These are phyloP conservation scores for Millerozyma miso DNA, from an alignment of 805 yeast genomes.

Conservation along the genomic window DNA sequence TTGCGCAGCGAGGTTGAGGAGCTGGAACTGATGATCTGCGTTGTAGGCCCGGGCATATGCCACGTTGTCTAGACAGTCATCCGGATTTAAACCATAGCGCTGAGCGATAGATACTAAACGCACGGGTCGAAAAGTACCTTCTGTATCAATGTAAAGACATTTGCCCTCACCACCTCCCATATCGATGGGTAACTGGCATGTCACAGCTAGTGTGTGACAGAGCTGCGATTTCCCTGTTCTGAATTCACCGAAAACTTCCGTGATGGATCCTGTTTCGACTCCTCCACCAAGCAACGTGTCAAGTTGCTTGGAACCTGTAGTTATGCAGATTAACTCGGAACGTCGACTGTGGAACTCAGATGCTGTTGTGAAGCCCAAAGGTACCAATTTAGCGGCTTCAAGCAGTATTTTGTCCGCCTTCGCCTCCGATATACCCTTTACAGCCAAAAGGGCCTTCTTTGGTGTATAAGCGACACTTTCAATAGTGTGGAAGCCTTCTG, in stretches of 20 bases:
- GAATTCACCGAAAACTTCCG: constrained; percentile 95
- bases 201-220: constrained; percentile 94
- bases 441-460: constrained; percentile 65
- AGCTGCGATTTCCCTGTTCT: constrained; percentile 97
- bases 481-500: constrained; percentile 83
- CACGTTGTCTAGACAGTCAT: constrained; percentile 92
- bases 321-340: constrained; percentile 84
- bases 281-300: constrained; percentile 96
- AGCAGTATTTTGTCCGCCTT: constrained; percentile 82
- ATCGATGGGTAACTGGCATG: constrained; percentile 93
- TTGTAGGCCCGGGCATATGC: constrained; percentile 97
- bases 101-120: constrained; percentile 86
- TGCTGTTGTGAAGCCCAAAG: constrained; percentile 97
- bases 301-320: constrained; percentile 92
- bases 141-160: constrained; percentile 93
- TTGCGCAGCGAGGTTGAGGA: constrained; percentile 84
- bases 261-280: constrained; percentile 92
- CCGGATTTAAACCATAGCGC: constrained; percentile 86
- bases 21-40: constrained; percentile 90
- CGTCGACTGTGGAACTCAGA: constrained; percentile 88
- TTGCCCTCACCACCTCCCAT: constrained; percentile 99
- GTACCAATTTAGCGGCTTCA: constrained; percentile 84
- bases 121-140: constrained; percentile 93
- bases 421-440: constrained; percentile 92
- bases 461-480: constrained; percentile 94